Conservation (phyloP, 169 alveolate genomes). For the Eimeria sp. region DNA sequence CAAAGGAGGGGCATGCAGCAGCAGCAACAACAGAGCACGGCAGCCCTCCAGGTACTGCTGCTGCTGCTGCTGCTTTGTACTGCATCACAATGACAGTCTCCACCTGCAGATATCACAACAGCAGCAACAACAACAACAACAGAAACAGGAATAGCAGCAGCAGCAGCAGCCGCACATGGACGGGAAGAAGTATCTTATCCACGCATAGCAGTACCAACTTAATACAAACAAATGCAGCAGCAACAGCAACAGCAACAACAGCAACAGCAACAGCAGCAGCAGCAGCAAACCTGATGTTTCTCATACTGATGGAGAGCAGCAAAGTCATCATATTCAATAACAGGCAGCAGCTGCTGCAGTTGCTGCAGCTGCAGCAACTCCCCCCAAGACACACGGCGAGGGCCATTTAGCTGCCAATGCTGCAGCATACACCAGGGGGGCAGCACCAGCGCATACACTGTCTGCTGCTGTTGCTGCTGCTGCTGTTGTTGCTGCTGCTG, state of each 20-base stretch:
- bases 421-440: conserved; percentile 2
- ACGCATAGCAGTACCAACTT: not conserved
- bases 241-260: not conserved
- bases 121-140: not conserved
- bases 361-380: conserved; percentile 20
- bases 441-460: not conserved
- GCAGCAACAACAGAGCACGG: too few species aligned
- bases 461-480: not conserved
- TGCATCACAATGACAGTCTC: not conserved
- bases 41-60: not conserved
- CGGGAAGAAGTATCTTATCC: not conserved
- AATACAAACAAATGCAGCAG: not conserved
- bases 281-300: not conserved
- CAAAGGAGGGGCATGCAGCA: too few species aligned
- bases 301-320: not conserved
- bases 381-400: not conserved
- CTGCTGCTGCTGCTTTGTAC: not conserved
- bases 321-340: not conserved
- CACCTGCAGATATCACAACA: not conserved
- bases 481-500: not conserved
- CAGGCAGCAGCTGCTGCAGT: conserved; percentile 23
- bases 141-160: not conserved
- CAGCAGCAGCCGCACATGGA: not conserved
- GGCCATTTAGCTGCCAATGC: not conserved
- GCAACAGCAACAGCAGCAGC: too few species aligned